Evolutionary conservation across 768 basidiomycete genomes (phyloP).

Genomic region (Coprinopsis marcescibilis): DNA sequence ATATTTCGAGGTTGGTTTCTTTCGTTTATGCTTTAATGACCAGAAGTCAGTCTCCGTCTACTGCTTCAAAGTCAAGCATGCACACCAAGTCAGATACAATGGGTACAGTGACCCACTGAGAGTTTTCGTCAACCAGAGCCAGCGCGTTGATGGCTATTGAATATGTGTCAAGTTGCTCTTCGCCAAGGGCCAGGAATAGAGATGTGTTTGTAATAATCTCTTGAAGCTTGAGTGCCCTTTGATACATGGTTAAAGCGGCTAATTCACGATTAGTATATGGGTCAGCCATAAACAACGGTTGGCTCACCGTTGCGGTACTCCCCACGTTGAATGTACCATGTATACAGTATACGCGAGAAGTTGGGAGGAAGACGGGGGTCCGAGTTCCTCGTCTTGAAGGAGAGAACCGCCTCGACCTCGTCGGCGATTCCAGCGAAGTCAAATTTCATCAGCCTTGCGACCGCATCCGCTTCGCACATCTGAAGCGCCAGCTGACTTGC

Average conservation of each 20-base stretch:
- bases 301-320: conserved; percentile 87
- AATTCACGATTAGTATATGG: conserved; percentile 13
- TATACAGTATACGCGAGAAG: conserved; percentile 90
- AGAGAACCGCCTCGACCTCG: conserved; percentile 82
- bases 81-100: conserved; percentile 47
- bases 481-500: conserved; percentile 77
- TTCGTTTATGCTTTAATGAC: conserved; percentile 57
- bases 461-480: conserved; percentile 88
- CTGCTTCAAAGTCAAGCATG: conserved; percentile 18
- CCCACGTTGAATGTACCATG: conserved; percentile 83
- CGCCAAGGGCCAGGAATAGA: conserved; percentile 41
- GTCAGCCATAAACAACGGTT: conserved; percentile 8
- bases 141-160: conserved; percentile 86
- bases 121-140: conserved; percentile 71
- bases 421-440: conserved; percentile 81
- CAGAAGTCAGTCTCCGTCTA: not conserved
- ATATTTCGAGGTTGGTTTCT: conserved; percentile 62
- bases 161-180: conserved; percentile 75
- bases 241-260: conserved; percentile 94
- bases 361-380: conserved; percentile 82
- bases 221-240: conserved; percentile 76
- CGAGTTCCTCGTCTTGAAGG: conserved; percentile 91
- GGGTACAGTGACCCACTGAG: conserved; percentile 79
- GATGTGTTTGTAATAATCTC: conserved; percentile 40
- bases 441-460: conserved; percentile 71